Evolutionary conservation across 306 rosid species (phyloP).

Genomic region (Sphenostylis stenocarpa): DNA sequence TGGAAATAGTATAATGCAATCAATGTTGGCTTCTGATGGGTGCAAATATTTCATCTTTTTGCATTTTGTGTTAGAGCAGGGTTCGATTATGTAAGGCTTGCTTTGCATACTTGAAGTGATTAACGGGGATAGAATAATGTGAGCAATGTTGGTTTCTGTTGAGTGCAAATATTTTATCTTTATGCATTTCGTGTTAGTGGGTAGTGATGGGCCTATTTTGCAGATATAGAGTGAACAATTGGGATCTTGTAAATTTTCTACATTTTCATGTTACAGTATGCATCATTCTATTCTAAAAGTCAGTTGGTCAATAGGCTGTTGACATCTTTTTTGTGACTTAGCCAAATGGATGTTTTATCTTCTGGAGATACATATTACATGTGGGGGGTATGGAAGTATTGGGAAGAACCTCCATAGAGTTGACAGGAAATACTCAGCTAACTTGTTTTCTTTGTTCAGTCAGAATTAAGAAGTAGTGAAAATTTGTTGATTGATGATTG

Average conservation of each 20-base stretch:
- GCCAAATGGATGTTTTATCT: slow-evolving; percentile 24
- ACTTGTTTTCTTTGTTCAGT: not conserved
- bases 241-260: not conserved
- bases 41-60: not conserved
- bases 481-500: slow-evolving; percentile 22
- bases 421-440: slow-evolving; percentile 22
- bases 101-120: slow-evolving; percentile 18
- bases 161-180: not conserved
- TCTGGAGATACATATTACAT: not conserved
- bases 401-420: slow-evolving; percentile 7
- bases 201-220: not conserved
- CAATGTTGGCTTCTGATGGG: not conserved
- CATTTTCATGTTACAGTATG: slow-evolving; percentile 9
- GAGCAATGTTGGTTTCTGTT: not conserved
- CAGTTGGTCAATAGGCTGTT: slow-evolving; percentile 15
- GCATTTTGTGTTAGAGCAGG: not conserved
- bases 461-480: not conserved
- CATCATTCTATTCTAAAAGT: slow-evolving; percentile 14
- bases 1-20: slow-evolving; percentile 2
- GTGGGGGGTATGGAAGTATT: not conserved
- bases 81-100: not conserved
- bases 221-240: not conserved
- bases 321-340: slow-evolving; percentile 22
- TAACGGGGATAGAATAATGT: not conserved
- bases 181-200: not conserved